Evolutionary conservation across 495 filamentous ascomycete species (phyloP).

Genomic region (Lophium mytilinum): DNA sequence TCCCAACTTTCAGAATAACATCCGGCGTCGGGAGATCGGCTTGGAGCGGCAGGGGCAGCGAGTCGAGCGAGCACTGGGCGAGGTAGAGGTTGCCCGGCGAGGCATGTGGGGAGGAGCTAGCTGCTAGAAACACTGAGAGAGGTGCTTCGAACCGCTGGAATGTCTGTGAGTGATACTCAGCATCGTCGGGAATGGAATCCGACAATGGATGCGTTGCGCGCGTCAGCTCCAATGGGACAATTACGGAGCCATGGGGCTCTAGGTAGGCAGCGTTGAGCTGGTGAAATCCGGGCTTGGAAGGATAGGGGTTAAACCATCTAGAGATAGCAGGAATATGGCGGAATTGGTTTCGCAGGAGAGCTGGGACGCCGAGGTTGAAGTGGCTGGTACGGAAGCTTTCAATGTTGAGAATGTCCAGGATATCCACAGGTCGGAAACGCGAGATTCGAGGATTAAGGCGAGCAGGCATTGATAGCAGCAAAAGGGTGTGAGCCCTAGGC

Average conservation of each 20-base stretch:
- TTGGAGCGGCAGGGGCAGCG: constrained; percentile 53
- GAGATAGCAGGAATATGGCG: constrained; percentile 41
- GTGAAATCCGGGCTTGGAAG: neutral
- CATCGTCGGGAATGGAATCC: neutral
- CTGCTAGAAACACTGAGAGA: constrained; percentile 45
- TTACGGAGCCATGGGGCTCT: constrained; percentile 39
- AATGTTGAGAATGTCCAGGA: constrained; percentile 15
- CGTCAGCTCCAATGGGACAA: constrained; percentile 55
- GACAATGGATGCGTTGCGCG: neutral
- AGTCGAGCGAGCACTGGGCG: constrained; percentile 65
- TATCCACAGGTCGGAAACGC: neutral
- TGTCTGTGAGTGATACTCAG: constrained; percentile 1
- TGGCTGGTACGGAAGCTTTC: constrained; percentile 40
- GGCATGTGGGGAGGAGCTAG: constrained; percentile 6
- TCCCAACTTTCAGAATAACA: constrained; percentile 52
- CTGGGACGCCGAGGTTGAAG: constrained; percentile 42
- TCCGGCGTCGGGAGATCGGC: constrained; percentile 62
- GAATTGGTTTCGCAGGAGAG: constrained; percentile 41
- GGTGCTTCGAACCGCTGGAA: constrained; percentile 54
- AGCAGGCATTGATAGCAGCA: neutral
- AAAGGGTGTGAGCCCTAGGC: too few relatives aligned
- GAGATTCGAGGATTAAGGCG: neutral
- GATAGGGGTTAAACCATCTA: constrained; percentile 44
- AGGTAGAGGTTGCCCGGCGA: constrained; percentile 54
- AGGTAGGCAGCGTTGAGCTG: constrained; percentile 46